A percentile compares a stretch with the other conserved stretches of the same genome.
phyloP scores from a whole-genome alignment of 2,329 filamentous ascomycete species.

The Fusarium buxicola region DNA sequence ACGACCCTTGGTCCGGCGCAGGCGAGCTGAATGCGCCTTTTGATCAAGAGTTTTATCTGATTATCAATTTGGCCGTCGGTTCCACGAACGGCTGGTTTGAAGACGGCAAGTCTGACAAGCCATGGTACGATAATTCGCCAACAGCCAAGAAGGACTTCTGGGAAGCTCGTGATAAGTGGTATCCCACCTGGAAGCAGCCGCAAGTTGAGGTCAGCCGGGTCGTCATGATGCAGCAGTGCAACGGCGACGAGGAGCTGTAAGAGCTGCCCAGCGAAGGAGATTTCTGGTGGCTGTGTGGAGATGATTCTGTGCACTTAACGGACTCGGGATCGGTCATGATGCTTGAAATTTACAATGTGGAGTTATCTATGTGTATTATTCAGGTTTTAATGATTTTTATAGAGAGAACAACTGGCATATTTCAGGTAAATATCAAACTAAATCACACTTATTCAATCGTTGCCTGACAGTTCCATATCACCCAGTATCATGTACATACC shows the following conservation, averaged over 20 bases:
- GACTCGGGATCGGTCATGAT: too few relatives aligned
- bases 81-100: conserved; percentile 87
- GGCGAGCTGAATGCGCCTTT: conserved; percentile 75
- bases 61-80: conserved; percentile 80
- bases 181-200: conserved; percentile 76
- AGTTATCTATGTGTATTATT: too few relatives aligned
- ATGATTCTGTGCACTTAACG: too few relatives aligned
- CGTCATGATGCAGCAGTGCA: conserved; percentile 76
- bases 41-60: conserved; percentile 80
- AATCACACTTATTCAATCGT: too few relatives aligned
- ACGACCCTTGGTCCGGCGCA: conserved; percentile 73
- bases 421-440: too few relatives aligned
- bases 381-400: too few relatives aligned
- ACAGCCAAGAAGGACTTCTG: conserved; percentile 83
- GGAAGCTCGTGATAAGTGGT: conserved; percentile 73
- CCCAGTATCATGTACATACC: too few relatives aligned
- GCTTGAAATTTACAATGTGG: too few relatives aligned
- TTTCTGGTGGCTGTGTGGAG: background rate
- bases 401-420: too few relatives aligned
- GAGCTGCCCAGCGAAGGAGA: background rate
- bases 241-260: conserved; percentile 66
- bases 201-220: conserved; percentile 77
- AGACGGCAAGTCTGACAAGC: conserved; percentile 77
- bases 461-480: too few relatives aligned
- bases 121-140: conserved; percentile 77